Percentiles rank a stretch among this genome's conserved stretches.
phyloP scores from a whole-genome alignment of 306 rosid genomes.

The Biancaea sappan region DNA sequence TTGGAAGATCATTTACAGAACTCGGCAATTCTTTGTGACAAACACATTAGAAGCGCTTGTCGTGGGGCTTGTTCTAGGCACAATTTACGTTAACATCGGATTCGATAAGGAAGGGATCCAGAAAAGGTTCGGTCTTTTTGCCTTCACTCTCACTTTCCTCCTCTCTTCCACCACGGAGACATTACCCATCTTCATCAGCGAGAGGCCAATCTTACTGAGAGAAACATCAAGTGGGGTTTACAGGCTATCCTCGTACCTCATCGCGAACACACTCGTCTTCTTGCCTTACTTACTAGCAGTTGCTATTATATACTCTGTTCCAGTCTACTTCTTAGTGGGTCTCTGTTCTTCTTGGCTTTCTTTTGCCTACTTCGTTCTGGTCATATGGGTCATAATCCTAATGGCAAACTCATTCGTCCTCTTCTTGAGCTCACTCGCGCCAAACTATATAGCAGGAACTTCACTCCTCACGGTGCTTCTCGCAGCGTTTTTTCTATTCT shows the following conservation, averaged over 20 bases:
- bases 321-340: slow-evolving; percentile 88
- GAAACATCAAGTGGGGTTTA: slow-evolving; percentile 92
- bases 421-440: slow-evolving; percentile 81
- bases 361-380: slow-evolving; percentile 73
- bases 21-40: slow-evolving; percentile 73
- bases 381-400: slow-evolving; percentile 73
- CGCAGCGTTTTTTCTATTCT: slow-evolving; percentile 80
- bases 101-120: slow-evolving; percentile 68
- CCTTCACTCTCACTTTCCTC: slow-evolving; percentile 87
- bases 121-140: slow-evolving; percentile 87
- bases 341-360: slow-evolving; percentile 83
- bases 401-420: slow-evolving; percentile 91
- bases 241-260: slow-evolving; percentile 79
- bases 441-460: slow-evolving; percentile 87
- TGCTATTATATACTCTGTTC: slow-evolving; percentile 72
- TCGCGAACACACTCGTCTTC: slow-evolving; percentile 95
- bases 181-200: slow-evolving; percentile 84
- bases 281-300: slow-evolving; percentile 74
- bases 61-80: slow-evolving; percentile 87
- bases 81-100: slow-evolving; percentile 88
- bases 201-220: slow-evolving; percentile 78
- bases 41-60: slow-evolving; percentile 80
- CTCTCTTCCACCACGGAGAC: slow-evolving; percentile 88
- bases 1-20: slow-evolving; percentile 84
- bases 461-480: slow-evolving; percentile 77